Conservation (phyloP, 768 basidiomycete species). For the Boletus pseudo-olivaceus region DNA sequence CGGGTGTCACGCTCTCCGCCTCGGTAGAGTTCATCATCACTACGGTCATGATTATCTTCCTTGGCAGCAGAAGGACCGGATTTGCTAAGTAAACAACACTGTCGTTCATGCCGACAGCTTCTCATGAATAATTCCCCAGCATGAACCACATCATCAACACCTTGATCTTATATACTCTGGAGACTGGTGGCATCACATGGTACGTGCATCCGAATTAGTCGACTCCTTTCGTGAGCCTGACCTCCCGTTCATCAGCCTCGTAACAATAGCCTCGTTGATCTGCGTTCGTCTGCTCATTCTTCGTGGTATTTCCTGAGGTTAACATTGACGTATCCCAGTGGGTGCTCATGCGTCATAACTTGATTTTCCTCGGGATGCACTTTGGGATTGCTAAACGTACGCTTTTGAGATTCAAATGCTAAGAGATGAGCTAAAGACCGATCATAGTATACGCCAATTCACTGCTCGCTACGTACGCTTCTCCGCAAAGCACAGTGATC, state of each 20-base stretch:
- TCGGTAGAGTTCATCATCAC: slow-evolving; percentile 35
- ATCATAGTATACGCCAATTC: slow-evolving; percentile 32
- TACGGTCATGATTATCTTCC: slow-evolving; percentile 29
- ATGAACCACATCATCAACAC: slow-evolving; percentile 48
- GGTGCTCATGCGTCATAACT: slow-evolving; percentile 33
- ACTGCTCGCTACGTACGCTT: slow-evolving; percentile 32
- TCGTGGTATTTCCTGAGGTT: background rate
- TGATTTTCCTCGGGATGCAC: slow-evolving; percentile 36
- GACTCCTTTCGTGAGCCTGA: background rate
- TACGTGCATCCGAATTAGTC: slow-evolving; percentile 1
- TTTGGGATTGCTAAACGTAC: slow-evolving; percentile 33
- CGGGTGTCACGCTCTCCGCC: slow-evolving; percentile 31
- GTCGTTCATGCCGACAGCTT: background rate
- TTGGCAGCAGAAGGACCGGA: slow-evolving; percentile 30
- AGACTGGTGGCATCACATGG: slow-evolving; percentile 50
- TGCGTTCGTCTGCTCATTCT: slow-evolving; percentile 21
- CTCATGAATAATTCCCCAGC: slow-evolving; percentile 22
- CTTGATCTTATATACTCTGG: slow-evolving; percentile 50
- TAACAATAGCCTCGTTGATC: slow-evolving; percentile 32
- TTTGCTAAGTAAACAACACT: slow-evolving; percentile 22
- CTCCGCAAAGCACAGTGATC: background rate
- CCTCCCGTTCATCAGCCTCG: slow-evolving; percentile 15
- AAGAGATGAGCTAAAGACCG: background rate
- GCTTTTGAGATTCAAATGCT: background rate
- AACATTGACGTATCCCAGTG: slow-evolving; percentile 15